These are phyloP conservation scores for Viridothelium virens DNA, from an alignment of 495 filamentous ascomycete species.

Conservation along the genomic window DNA sequence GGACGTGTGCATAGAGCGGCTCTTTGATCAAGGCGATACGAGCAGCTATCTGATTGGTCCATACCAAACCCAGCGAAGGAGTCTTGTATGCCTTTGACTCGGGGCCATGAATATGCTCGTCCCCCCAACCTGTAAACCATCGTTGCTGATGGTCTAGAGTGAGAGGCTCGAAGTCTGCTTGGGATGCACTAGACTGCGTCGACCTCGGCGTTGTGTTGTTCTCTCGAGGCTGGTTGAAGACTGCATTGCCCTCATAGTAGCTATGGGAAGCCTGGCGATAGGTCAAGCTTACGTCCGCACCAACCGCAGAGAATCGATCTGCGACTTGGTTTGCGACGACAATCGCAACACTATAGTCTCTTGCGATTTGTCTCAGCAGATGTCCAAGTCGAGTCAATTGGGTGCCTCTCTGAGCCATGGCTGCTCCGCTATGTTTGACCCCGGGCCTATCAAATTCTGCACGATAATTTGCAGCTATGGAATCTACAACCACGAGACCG, in stretches of 20 bases:
- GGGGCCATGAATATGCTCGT: conserved; percentile 32
- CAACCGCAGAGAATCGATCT: conserved; percentile 56
- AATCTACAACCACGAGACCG: conserved; percentile 79
- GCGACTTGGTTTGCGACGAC: conserved; percentile 96
- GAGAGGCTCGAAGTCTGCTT: conserved; percentile 39
- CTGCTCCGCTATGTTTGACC: conserved; percentile 28
- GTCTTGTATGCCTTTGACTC: conserved; percentile 52
- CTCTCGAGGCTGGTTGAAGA: background rate
- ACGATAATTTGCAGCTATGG: conserved; percentile 87
- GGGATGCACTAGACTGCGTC: background rate
- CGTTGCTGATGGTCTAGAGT: conserved; percentile 81
- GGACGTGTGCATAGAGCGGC: conserved; percentile 28
- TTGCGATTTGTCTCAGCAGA: conserved; percentile 65
- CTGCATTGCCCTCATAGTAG: conserved; percentile 9
- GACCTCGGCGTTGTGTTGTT: background rate
- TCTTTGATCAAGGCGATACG: conserved; percentile 67
- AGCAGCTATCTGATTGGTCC: conserved; percentile 78
- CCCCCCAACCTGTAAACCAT: conserved; percentile 93
- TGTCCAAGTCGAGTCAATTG: conserved; percentile 73
- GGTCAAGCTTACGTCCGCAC: background rate
- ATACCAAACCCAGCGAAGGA: conserved; percentile 76
- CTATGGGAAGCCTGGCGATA: background rate
- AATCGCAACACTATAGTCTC: conserved; percentile 64
- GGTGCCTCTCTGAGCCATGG: conserved; percentile 52
- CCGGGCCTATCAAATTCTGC: conserved; percentile 63